Evolutionary conservation across 1,284 basidiomycete genomes (phyloP).

Genomic region (Leccinum subrobustum): DNA sequence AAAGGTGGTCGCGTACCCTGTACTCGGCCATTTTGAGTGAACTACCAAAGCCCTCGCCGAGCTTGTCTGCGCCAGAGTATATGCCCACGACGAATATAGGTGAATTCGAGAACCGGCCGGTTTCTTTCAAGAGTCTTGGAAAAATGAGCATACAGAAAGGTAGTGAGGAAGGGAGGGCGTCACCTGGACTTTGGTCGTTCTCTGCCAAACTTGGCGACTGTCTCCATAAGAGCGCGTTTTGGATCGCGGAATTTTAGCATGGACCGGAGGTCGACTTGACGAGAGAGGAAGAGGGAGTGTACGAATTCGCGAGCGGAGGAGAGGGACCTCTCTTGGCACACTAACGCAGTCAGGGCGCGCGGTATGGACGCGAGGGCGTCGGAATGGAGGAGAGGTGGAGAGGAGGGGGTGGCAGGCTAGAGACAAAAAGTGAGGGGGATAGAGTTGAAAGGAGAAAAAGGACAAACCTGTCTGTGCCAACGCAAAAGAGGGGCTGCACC

Average conservation of each 20-base stretch:
- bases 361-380: slow-evolving; percentile 79
- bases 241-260: slow-evolving; percentile 92
- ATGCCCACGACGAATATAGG: slow-evolving; percentile 94
- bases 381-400: slow-evolving; percentile 56
- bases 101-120: slow-evolving; percentile 84
- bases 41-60: slow-evolving; percentile 94
- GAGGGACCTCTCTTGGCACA: slow-evolving; percentile 78
- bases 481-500: slow-evolving; percentile 66
- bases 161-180: slow-evolving; percentile 10
- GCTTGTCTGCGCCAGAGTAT: slow-evolving; percentile 84
- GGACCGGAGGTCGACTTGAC: slow-evolving; percentile 76
- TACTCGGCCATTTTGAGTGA: slow-evolving; percentile 95
- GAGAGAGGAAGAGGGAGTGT: slow-evolving; percentile 81
- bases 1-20: slow-evolving; percentile 52
- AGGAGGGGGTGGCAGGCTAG: slow-evolving; percentile 48
- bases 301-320: slow-evolving; percentile 80
- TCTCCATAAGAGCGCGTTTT: slow-evolving; percentile 76
- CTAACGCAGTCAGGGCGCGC: slow-evolving; percentile 72
- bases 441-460: neutral
- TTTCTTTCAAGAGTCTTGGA: slow-evolving; percentile 80
- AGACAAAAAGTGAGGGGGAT: slow-evolving; percentile 12
- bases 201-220: slow-evolving; percentile 76
- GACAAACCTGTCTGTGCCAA: slow-evolving; percentile 67
- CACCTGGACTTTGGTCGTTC: slow-evolving; percentile 76
- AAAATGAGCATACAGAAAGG: neutral